Percentiles rank a stretch among this genome's conserved stretches.
phyloP scores from a whole-genome alignment of 495 filamentous ascomycete genomes.

The Tuber melanosporum region DNA sequence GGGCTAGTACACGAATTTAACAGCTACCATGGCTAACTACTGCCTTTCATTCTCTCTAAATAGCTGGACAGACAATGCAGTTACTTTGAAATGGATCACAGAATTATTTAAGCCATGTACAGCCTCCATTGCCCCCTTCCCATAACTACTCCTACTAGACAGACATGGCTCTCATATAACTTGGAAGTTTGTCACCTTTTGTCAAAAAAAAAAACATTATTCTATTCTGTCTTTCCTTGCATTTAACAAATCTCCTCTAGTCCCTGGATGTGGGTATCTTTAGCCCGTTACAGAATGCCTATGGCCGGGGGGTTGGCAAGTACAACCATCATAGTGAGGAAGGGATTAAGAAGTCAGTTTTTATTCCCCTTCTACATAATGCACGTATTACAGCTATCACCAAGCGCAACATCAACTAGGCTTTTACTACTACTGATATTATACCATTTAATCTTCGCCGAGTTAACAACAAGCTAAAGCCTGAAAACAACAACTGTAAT shows the following conservation, averaged over 20 bases:
- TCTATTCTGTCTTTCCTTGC: constrained; percentile 36
- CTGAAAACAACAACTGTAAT: too few relatives aligned
- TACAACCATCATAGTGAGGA: not conserved
- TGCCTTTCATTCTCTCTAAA: constrained; percentile 1
- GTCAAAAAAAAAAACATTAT: constrained; percentile 26
- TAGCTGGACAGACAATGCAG: constrained; percentile 10
- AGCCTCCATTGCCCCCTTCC: not conserved
- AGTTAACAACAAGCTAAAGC: constrained; percentile 3
- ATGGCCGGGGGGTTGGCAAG: not conserved
- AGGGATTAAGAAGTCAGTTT: constrained; percentile 13
- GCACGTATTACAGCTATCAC: not conserved
- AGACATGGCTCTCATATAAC: constrained; percentile 15
- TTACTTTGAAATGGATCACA: constrained; percentile 12
- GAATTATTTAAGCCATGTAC: constrained; percentile 13
- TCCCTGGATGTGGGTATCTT: constrained; percentile 23
- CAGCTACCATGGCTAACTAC: not conserved
- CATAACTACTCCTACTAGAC: constrained; percentile 12
- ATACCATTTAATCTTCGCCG: constrained; percentile 9
- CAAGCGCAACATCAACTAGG: constrained; percentile 5
- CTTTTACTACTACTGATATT: constrained; percentile 11
- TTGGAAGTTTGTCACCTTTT: constrained; percentile 9
- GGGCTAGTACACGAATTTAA: constrained; percentile 3
- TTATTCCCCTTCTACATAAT: constrained; percentile 7
- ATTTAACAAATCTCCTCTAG: constrained; percentile 25
- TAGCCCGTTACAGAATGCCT: constrained; percentile 10